Evolutionary conservation across 176 grass and related monocot genomes (phyloP), one percentile per base, ranked within the genome.

Genomic region (Coix lacrymajobi): DNA sequence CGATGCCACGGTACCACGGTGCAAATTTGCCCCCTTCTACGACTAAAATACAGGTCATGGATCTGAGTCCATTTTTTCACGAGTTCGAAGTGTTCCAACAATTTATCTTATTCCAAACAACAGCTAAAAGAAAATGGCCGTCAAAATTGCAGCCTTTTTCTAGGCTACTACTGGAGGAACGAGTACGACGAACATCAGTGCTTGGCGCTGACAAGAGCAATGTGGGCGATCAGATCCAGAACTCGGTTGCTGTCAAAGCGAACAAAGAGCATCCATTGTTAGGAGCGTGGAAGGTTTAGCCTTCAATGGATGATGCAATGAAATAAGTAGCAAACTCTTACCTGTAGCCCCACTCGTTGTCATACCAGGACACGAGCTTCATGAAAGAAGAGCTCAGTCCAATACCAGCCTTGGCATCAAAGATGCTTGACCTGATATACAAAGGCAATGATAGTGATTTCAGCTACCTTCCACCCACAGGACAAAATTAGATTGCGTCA

Each of bases 301-400:
- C 73, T 38, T 67, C 5, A 36, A 51, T 2, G 26, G 2, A 26
- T 37, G 5, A 36, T 7, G 36, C 0, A 7, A 7, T 15, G 15
- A 78, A 43, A 66, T n/a, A 56, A 39, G 34, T n/a, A 45, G 39
- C 33, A 38, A 8, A 62, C 61, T 15, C 85, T 87, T 38, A 96
- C 96, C 96, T 99, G 91, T 99, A 99, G 46, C 96, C 96, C 96
- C 96, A 99, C 46, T 96, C 96, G 25, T 99, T 99, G 85, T 99
- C 96, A 2, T 99, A 99, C 96, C 96, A 99, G 4, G 93, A 99
- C 56, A 99, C 91, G 1, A 99, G 83, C 89, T 99, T 99, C 93
- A 99, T 90, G 70, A 99, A 99, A 38, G 96, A 99, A 10, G 85
- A 78, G 38, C 89, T 99, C 57, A 99, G 79, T 43, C 96, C 96